A percentile compares a stretch with the other conserved stretches of the same genome.
Evolutionary conservation across 306 rosid species (phyloP).

Genomic region (Neltuma alba): DNA sequence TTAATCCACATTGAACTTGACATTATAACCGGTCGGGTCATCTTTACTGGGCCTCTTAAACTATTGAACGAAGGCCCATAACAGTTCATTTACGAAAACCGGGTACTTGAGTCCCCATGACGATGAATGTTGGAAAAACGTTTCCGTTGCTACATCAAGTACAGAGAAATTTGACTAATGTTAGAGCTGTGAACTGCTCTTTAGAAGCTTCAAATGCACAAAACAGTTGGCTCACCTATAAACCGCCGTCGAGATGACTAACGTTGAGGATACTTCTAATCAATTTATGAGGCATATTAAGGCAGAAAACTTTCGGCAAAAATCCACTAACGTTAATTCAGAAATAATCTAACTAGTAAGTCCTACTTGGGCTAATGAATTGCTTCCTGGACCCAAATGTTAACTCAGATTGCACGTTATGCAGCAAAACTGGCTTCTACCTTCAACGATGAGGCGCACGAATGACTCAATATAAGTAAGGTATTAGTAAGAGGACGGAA

Average conservation of each 20-base stretch:
- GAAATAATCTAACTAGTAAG: neutral
- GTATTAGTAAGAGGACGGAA: constrained; percentile 24
- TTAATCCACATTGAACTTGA: no score
- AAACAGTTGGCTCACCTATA: neutral
- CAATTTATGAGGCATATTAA: no score
- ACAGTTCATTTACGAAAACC: no score
- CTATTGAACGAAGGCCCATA: no score
- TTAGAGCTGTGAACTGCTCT: no score
- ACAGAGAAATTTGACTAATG: no score
- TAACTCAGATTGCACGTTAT: neutral
- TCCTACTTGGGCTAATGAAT: neutral
- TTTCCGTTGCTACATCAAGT: no score
- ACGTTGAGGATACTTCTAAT: neutral
- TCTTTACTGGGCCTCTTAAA: no score
- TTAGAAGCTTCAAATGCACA: neutral
- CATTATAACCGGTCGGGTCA: no score
- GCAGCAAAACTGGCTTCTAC: constrained; percentile 12
- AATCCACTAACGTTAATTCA: neutral
- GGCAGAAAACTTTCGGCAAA: neutral
- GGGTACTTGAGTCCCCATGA: no score
- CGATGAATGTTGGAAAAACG: no score
- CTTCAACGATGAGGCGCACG: neutral
- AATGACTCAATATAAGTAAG: neutral
- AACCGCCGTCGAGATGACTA: neutral
- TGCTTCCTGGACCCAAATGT: neutral